A percentile compares a stretch with the other conserved stretches of the same genome.
Conservation (phyloP, 331 rosid genomes). For the Quercus tomentella region DNA sequence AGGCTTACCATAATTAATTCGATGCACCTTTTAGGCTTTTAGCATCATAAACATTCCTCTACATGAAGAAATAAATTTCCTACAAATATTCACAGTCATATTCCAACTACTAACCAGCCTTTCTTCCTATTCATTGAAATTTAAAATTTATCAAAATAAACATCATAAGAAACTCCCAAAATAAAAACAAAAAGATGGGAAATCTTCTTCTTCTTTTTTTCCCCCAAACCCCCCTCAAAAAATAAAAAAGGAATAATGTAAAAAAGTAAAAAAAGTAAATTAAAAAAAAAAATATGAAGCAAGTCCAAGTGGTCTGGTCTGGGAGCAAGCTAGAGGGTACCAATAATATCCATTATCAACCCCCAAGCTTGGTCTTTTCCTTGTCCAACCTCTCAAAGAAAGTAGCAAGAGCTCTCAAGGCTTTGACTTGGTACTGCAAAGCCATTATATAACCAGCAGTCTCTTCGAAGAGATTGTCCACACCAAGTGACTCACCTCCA, state of each 20-base stretch:
- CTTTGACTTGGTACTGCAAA: slow-evolving; percentile 70
- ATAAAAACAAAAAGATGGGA: not conserved
- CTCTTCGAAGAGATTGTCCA: slow-evolving; percentile 78
- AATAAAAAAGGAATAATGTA: not conserved
- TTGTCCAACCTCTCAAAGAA: slow-evolving; percentile 61
- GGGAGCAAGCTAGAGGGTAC: too few relatives aligned
- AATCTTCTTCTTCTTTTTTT: too few relatives aligned
- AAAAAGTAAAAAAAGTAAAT: not conserved
- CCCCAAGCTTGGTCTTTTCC: slow-evolving; percentile 67
- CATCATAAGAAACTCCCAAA: slow-evolving; percentile 1
- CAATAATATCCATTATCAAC: slow-evolving; percentile 21
- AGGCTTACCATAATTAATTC: not conserved
- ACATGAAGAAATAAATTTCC: not conserved
- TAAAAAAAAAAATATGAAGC: too few relatives aligned
- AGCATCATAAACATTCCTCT: not conserved
- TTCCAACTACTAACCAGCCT: not conserved
- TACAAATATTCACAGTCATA: not conserved
- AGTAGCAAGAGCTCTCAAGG: slow-evolving; percentile 56
- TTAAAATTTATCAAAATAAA: slow-evolving; percentile 9
- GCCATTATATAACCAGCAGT: slow-evolving; percentile 78
- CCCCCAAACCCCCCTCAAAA: too few relatives aligned
- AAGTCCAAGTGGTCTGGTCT: too few relatives aligned
- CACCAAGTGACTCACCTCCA: slow-evolving; percentile 62
- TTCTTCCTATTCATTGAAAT: slow-evolving; percentile 17
- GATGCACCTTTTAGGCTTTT: not conserved